Conservation (phyloP, 148 eudicot genomes). For the Euryodendron excelsum region DNA sequence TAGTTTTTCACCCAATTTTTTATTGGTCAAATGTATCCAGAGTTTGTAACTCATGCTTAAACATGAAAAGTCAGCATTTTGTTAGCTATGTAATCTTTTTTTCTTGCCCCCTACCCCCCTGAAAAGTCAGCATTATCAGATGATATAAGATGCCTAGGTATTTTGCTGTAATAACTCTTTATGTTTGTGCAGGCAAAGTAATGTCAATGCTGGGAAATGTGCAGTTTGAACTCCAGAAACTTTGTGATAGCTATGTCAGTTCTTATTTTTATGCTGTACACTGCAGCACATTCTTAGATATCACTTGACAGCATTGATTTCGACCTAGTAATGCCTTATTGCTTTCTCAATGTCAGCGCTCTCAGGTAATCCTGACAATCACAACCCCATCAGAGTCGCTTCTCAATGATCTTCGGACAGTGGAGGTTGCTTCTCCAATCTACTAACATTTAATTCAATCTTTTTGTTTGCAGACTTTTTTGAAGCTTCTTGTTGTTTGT, state of each 20-base stretch:
- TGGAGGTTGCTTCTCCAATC: slow-evolving; percentile 53
- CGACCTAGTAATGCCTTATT: slow-evolving; percentile 5
- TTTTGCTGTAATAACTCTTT: background rate
- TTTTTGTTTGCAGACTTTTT: too few species aligned
- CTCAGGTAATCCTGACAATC: slow-evolving; percentile 69
- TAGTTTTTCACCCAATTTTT: background rate
- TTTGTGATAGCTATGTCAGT: slow-evolving; percentile 82
- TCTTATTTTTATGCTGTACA: slow-evolving; percentile 4
- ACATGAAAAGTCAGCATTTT: background rate
- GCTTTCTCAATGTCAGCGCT: slow-evolving; percentile 53
- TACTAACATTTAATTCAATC: too few species aligned
- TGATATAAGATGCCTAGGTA: background rate
- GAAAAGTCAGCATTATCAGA: background rate
- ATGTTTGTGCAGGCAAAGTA: slow-evolving; percentile 54
- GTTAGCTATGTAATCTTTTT: background rate
- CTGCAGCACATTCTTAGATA: background rate
- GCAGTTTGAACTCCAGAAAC: slow-evolving; percentile 88
- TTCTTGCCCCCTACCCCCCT: background rate
- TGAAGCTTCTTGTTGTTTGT: too few species aligned
- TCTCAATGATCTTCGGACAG: slow-evolving; percentile 85
- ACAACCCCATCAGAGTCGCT: slow-evolving; percentile 94
- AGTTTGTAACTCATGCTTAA: background rate
- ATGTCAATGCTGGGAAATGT: slow-evolving; percentile 69
- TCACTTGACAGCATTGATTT: background rate
- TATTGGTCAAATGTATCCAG: background rate